A percentile compares a stretch with the other conserved stretches of the same genome.
Evolutionary conservation across 257 asterid genomes (phyloP).

Genomic region (Solanum chaucha): DNA sequence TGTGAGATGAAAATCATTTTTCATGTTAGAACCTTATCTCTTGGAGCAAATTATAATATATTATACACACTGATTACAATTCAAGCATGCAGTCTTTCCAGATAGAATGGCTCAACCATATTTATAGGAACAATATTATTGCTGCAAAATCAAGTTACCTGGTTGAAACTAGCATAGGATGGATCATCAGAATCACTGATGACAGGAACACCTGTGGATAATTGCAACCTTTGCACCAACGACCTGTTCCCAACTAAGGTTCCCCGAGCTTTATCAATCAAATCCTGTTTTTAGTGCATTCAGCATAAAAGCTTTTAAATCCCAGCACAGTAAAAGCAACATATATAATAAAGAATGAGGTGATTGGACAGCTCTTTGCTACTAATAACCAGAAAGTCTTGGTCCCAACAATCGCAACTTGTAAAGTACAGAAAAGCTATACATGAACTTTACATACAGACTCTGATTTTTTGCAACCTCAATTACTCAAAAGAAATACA

Average conservation of each 20-base stretch:
- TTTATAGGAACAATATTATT: neutral
- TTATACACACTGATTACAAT: neutral
- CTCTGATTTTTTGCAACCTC: neutral
- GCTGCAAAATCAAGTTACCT: conserved; percentile 29
- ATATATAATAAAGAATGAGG: neutral
- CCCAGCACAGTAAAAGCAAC: neutral
- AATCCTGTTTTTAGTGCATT: conserved; percentile 43
- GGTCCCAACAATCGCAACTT: neutral
- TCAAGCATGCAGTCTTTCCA: neutral
- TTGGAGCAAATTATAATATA: neutral
- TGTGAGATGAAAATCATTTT: neutral
- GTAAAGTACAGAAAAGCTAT: neutral
- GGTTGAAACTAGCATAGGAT: conserved; percentile 56
- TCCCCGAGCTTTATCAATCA: conserved; percentile 79
- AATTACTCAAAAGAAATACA: neutral
- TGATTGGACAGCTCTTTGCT: neutral
- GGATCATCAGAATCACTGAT: conserved; percentile 49
- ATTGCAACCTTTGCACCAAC: conserved; percentile 59
- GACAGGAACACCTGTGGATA: conserved; percentile 47
- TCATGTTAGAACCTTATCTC: neutral
- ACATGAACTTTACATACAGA: neutral
- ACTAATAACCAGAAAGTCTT: neutral
- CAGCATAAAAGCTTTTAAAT: neutral
- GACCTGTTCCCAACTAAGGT: conserved; percentile 77
- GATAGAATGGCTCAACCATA: neutral